A percentile compares a stretch with the other conserved stretches of the same genome.
These are phyloP conservation scores for Pseudogymnoascus sp. DNA, from an alignment of 2,329 filamentous ascomycete species.

Conservation along the genomic window DNA sequence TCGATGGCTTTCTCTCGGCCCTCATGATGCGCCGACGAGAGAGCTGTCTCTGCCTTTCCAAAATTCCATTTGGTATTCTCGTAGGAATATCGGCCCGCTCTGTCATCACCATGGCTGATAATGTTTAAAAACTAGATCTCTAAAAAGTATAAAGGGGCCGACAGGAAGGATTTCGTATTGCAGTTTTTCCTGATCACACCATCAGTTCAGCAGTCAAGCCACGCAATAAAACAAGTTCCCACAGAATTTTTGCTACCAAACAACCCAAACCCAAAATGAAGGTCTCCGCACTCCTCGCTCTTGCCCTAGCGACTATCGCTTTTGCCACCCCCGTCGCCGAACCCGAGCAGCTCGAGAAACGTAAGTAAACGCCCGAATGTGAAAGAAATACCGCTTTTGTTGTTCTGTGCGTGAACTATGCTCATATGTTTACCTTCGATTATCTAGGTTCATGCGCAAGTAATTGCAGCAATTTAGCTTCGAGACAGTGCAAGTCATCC, in stretches of 20 bases:
- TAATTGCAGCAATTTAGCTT: not conserved
- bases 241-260: not conserved
- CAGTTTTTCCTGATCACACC: not conserved
- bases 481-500: not conserved
- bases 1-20: not conserved
- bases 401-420: not conserved
- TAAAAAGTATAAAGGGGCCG: not conserved
- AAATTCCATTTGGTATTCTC: not conserved
- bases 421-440: not conserved
- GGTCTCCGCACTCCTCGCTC: not conserved
- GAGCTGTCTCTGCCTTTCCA: not conserved
- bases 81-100: conserved; percentile 4
- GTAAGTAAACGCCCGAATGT: not conserved
- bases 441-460: not conserved
- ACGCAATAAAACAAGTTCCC: not conserved
- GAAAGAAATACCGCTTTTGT: not conserved
- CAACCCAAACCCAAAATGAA: not conserved
- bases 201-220: not conserved
- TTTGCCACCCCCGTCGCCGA: not conserved
- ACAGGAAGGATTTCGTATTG: not conserved
- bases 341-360: not conserved
- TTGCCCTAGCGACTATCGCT: not conserved
- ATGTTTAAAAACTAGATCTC: not conserved
- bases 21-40: not conserved
- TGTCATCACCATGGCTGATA: not conserved